Conservation (phyloP, 1,139 yeast genomes). For the Blastobotrys proliferans region DNA sequence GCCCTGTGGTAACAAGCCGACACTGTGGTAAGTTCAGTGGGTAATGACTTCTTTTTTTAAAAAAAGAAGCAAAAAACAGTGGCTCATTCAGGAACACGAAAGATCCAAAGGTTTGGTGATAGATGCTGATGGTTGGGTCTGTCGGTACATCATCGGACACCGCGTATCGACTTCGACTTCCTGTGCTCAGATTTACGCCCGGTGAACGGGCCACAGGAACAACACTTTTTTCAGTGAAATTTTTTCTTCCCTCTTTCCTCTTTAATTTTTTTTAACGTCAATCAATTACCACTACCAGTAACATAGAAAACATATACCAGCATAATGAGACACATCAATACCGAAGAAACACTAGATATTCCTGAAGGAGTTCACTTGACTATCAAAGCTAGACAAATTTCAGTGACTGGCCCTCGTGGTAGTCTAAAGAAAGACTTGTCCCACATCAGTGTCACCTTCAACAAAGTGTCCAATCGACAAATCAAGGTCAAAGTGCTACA, state of each 20-base stretch:
- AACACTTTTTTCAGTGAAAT: no score
- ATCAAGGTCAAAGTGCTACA: conserved; percentile 92
- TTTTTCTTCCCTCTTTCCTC: background rate
- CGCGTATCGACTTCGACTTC: no score
- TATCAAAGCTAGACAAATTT: conserved; percentile 88
- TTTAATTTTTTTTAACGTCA: conserved; percentile 76
- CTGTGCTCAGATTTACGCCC: background rate
- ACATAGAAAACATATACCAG: background rate
- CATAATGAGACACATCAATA: conserved; percentile 87
- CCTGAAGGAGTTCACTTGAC: conserved; percentile 93
- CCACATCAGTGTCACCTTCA: conserved; percentile 93
- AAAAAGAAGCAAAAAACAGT: no score
- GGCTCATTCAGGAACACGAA: no score
- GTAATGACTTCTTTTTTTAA: no score
- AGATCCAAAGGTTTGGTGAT: no score
- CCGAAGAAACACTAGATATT: conserved; percentile 84
- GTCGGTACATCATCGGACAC: no score
- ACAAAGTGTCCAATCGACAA: conserved; percentile 63
- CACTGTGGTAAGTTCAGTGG: no score
- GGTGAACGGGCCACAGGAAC: background rate
- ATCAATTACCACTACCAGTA: conserved; percentile 96
- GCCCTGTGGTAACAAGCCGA: no score
- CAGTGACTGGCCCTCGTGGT: conserved; percentile 99
- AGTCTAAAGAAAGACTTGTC: conserved; percentile 81
- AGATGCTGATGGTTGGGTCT: no score